Base-by-base conservation (phyloP, 495 filamentous ascomycete genomes). In the Aspergillus sclerotiicarbonarius region DNA sequence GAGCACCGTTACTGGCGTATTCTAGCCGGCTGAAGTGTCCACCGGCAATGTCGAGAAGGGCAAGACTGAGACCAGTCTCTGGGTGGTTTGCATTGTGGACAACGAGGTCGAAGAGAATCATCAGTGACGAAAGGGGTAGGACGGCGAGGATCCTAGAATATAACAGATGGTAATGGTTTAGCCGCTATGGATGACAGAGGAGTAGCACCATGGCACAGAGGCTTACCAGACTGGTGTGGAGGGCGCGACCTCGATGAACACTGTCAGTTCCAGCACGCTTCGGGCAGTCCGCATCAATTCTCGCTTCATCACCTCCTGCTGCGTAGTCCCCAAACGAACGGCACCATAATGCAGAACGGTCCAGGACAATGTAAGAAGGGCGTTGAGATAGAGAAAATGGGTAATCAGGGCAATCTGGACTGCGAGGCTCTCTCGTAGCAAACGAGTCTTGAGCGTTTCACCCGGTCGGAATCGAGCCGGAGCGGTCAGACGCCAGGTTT, bases 51-150 rank as follows among this genome's bases (percentile, higher is more conserved):
- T 70, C 70, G 0, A 75, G 62, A 19, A 75, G 61, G 21, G 67
- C 66, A 9, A 75, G 44, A 49, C 69, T 75, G 9, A 62, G 63
- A 18, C 41, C 60, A 0, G 70, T 70, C 39, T 71, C 68, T 29
- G 59, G 54, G 48, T 71, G 67, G 31, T 56, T 61, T 4, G 67
- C 67, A 49, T 74, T 71, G 47, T 72, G 66, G 25, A 75, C 62
- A 3, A 75, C 69, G 6, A 71, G 55, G 41, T 75, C 70, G 31
- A 74, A 74, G 15, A 74, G 58, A 35, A 75, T 67, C 43, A 73
- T 70, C 12, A 73, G 60, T 16, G 65, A 62, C 6, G 67, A 60
- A 13, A 73, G 56, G 13, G 70, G 70, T 2, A 71, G 65, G 3
- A 64, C 29, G 15, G 55, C 55, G 33, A 57, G 46, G 33, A 57